These are phyloP conservation scores for Talaromyces sp. DNA, from an alignment of 2,329 filamentous ascomycete species.

Conservation along the genomic window DNA sequence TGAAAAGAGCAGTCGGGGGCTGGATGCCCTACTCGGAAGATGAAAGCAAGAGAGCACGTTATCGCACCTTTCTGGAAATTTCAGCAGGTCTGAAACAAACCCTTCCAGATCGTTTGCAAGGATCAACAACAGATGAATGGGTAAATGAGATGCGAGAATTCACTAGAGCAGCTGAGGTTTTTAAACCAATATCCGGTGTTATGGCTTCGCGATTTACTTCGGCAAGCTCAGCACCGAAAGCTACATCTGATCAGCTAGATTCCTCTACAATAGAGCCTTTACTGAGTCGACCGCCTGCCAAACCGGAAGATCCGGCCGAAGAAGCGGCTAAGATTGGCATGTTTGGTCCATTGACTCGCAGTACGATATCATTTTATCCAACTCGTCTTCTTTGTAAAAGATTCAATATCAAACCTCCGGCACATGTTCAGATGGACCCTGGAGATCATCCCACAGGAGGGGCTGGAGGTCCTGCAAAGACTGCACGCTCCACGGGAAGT, in stretches of 20 bases:
- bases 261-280: conserved; percentile 35
- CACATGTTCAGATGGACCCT: conserved; percentile 61
- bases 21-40: conserved; percentile 86
- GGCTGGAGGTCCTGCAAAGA: conserved; percentile 22
- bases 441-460: conserved; percentile 39
- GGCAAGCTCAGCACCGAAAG: conserved; percentile 40
- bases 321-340: conserved; percentile 86
- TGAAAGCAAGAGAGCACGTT: conserved; percentile 73
- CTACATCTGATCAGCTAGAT: conserved; percentile 39
- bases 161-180: conserved; percentile 70
- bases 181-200: conserved; percentile 84
- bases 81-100: conserved; percentile 62
- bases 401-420: conserved; percentile 80
- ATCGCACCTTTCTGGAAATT: conserved; percentile 76
- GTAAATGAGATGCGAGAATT: conserved; percentile 78
- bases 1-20: conserved; percentile 63
- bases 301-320: conserved; percentile 72
- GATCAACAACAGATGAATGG: conserved; percentile 68
- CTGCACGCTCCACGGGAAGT: conserved; percentile 32
- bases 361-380: conserved; percentile 70
- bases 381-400: conserved; percentile 87
- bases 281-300: conserved; percentile 53
- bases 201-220: conserved; percentile 95
- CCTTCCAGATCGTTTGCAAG: conserved; percentile 57
- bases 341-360: conserved; percentile 86